Conservation (phyloP, 352 stramenopile genomes). For the Globisporangium uncinulatum region DNA sequence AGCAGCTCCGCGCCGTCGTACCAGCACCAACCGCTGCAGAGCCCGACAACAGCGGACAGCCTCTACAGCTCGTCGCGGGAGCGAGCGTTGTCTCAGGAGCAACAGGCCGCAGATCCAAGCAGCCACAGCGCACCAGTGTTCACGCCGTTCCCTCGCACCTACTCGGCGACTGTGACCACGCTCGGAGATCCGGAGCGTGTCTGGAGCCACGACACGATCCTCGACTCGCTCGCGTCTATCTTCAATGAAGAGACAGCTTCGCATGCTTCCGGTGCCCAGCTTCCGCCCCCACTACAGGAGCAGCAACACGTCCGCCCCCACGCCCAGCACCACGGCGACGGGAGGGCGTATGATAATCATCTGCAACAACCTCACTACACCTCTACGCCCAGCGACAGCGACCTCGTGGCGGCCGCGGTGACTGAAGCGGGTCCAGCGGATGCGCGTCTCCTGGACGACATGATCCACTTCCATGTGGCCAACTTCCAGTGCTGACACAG, state of each 20-base stretch:
- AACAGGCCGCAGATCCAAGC: background rate
- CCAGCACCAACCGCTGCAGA: constrained; percentile 5
- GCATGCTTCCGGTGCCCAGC: background rate
- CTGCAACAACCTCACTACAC: background rate
- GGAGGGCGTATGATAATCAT: background rate
- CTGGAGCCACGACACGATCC: constrained; percentile 11
- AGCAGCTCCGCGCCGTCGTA: background rate
- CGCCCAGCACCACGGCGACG: background rate
- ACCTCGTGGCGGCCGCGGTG: too few species aligned
- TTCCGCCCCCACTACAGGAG: background rate
- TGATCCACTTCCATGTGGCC: constrained; percentile 43
- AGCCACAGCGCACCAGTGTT: background rate
- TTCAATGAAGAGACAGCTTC: constrained; percentile 21
- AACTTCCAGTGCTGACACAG: constrained; percentile 21
- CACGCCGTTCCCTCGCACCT: constrained; percentile 3
- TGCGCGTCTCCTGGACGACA: constrained; percentile 35
- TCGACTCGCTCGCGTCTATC: constrained; percentile 22
- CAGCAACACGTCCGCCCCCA: background rate
- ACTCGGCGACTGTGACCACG: background rate
- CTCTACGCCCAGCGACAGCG: too few species aligned
- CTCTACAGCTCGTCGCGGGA: background rate
- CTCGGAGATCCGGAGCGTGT: constrained; percentile 1
- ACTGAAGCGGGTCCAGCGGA: background rate
- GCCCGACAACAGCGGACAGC: constrained; percentile 7
- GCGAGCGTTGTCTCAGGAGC: background rate